Base-by-base conservation (phyloP, 208 protist species). In the Herpetomonas tarakana region DNA sequence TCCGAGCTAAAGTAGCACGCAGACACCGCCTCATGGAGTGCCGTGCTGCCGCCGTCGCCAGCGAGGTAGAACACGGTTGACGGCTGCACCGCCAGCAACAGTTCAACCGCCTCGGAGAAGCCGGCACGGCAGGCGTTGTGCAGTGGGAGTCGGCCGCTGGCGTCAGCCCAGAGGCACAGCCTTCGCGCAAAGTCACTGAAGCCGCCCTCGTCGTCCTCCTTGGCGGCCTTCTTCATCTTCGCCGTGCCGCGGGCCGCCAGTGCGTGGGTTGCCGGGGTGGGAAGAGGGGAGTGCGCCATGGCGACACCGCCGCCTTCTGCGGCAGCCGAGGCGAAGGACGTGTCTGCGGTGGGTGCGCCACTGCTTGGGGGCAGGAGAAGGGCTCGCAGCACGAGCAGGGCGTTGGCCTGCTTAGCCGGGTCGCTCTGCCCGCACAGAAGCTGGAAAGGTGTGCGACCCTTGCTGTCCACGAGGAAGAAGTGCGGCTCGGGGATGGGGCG, bases 71-170 rank as follows among this genome's bases (percentile, higher is more conserved):
- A 68, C 11, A 62, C 70, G 24, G 46, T 52, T 7, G 19, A 46
- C 19, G 72, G 71, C 6, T 65, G 60, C 30, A 52, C 26, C 18
- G 49, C 22, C 6, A 85, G 51, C 16, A 92, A 51, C 2, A 74
- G 29, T 41, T 26, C 35, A 29, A 86, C 71, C 19, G 81, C 81
- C 7, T 58, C 73, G 0, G 63, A 50, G 46, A 76, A 86, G 54
- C 72, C 71, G n/a, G 76, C 62, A 21, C 68, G 47, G 30, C 79
- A 85, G 0, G 86, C 86, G 24, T 58, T 64, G 65, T 92, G 86
- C 51, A 92, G 53, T 24, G 86, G 74, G 16, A 71, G 68, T 14
- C 81, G 71, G 14, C 85, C 85, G 1, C 76, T 49, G 11, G 58
- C 55, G 44, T 91, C 81, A 18, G 67, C 41, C 24, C 79, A 45